Evolutionary conservation across 176 grass and related monocot genomes (phyloP), one percentile per base, ranked within the genome.

Genomic region (Rhynchospora tenuis): DNA sequence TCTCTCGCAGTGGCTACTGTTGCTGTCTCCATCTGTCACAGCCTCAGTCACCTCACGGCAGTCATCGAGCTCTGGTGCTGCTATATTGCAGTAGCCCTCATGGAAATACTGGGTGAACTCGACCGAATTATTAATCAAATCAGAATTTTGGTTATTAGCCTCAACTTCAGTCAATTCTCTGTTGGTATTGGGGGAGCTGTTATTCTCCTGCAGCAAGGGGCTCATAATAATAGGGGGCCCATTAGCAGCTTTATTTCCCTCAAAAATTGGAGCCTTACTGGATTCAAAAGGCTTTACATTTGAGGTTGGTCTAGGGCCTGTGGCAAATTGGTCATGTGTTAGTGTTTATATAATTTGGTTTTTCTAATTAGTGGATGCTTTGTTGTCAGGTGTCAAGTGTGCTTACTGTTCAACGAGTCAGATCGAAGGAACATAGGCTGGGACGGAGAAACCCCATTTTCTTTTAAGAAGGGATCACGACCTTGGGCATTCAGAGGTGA

Each of bases 1-100:
- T 97, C 92, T 94, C 92, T 93, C 95, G 63, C 95, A 98, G 89
- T 95, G 93, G 97, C 91, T 95, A 89, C 93, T 93, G 97, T 78
- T 99, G 91, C 93, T 95, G 93, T 99, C 97, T 88, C 90, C 95
- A 84, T 98, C 95, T 86, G 88, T 97, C 92, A 94, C 95, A 98
- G 95, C 95, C 85, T 99, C 97, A 95, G 93, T 93, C 89, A 93
- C 93, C 91, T 96, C 97, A 95, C 93, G 88, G 93, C 97, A 90
- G 91, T 95, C 97, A 95, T 99, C 88, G 91, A 99, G 93, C 87
- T 91, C 96, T 80, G 48, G 73, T 55, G 31, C 78, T 81, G 92
- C 93, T 93, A 93, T 90, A 90, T 99, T 99, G 93, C 97, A 99
- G 88, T 99, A 99, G 91, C 97, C 93, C 88, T 93, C 97, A 57